A percentile compares a stretch with the other conserved stretches of the same genome.
Evolutionary conservation across 148 eudicot genomes (phyloP).

Genomic region (Pouteria glomerata): DNA sequence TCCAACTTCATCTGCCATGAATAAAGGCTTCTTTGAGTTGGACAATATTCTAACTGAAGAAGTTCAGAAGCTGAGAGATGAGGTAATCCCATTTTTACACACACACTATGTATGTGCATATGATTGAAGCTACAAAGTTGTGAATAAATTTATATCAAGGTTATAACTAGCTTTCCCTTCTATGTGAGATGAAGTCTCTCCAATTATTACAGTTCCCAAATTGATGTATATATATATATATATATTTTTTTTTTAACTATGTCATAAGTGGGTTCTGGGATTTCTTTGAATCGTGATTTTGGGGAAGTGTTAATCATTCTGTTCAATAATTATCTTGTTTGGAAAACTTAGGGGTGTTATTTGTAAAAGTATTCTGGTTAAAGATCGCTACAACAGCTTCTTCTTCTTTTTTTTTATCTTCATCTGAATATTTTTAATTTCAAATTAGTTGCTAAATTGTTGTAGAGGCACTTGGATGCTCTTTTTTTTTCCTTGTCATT

Average conservation of each 20-base stretch:
- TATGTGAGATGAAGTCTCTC: no score
- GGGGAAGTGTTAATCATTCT: not conserved
- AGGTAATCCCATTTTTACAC: conserved; percentile 15
- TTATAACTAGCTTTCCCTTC: not conserved
- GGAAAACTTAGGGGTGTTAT: no score
- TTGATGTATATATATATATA: no score
- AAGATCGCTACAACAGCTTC: no score
- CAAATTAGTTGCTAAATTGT: not conserved
- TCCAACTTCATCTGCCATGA: conserved; percentile 6
- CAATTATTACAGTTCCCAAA: no score
- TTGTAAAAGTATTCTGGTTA: no score
- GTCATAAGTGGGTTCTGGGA: not conserved
- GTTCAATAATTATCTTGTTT: no score
- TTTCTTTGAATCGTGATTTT: not conserved
- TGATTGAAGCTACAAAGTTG: not conserved
- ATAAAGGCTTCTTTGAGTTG: conserved; percentile 12
- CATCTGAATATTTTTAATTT: no score
- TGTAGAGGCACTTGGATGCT: not conserved
- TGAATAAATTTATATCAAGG: not conserved
- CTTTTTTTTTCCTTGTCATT: not conserved
- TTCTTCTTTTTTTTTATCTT: no score
- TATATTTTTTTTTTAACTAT: not conserved
- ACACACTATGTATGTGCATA: not conserved
- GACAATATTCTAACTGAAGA: conserved; percentile 19
- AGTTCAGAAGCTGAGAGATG: conserved; percentile 25